A percentile compares a stretch with the other conserved stretches of the same genome.
These are phyloP conservation scores for Gymnopilus junonius DNA, from an alignment of 768 basidiomycete species.

Conservation along the genomic window DNA sequence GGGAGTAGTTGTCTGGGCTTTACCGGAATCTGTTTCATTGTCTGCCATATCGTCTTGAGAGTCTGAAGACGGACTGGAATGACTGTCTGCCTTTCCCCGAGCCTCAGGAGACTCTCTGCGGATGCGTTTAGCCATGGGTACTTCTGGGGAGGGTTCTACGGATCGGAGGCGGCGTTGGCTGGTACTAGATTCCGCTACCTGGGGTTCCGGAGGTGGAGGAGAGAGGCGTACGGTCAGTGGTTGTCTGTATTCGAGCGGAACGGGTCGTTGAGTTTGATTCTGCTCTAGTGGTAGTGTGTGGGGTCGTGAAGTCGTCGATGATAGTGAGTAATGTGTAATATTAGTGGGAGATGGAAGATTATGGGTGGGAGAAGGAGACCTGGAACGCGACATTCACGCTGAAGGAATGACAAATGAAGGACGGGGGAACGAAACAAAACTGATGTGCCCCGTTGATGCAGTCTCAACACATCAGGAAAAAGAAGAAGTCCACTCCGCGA, in stretches of 20 bases:
- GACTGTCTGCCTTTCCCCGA: conserved; percentile 25
- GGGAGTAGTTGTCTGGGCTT: conserved; percentile 44
- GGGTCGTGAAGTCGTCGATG: conserved; percentile 48
- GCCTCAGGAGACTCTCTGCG: conserved; percentile 38
- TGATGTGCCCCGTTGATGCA: conserved; percentile 39
- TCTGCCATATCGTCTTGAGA: conserved; percentile 65
- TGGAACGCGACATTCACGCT: conserved; percentile 54
- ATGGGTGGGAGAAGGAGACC: conserved; percentile 48
- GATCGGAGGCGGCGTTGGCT: conserved; percentile 29
- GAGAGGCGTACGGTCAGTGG: conserved; percentile 31
- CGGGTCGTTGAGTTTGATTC: conserved; percentile 40
- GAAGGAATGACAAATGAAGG: conserved; percentile 27
- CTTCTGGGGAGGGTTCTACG: conserved; percentile 34
- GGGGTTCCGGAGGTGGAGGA: conserved; percentile 26
- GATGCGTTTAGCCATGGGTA: conserved; percentile 49
- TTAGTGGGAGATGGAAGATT: conserved; percentile 41
- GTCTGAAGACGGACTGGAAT: conserved; percentile 49
- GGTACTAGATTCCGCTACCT: conserved; percentile 26
- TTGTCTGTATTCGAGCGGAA: conserved; percentile 28
- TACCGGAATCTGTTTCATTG: conserved; percentile 55
- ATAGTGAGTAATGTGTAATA: conserved; percentile 33
- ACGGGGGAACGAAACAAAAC: conserved; percentile 35
- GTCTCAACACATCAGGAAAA: conserved; percentile 48
- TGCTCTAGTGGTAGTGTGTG: conserved; percentile 44
- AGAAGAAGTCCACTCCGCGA: conserved; percentile 20